Base-by-base conservation (phyloP, 257 asterid genomes). In the Cynanchum wilfordii region DNA sequence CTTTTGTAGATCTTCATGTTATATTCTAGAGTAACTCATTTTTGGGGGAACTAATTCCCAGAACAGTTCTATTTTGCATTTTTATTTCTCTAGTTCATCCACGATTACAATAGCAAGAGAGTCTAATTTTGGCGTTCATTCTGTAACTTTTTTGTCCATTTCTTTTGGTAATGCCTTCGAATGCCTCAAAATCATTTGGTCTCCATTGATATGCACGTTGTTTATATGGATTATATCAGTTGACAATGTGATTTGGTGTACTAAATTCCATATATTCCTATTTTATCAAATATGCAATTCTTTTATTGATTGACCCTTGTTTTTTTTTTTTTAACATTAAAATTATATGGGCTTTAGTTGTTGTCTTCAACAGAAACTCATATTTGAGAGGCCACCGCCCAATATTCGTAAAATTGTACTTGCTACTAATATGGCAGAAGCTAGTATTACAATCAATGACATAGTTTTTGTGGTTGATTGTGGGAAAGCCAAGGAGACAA, bases 381-480 rank as follows among this genome's bases (percentile, higher is more conserved):
- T 94, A 84, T 94, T 94, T 79, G 99, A 91, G 85, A 88, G 81
- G 80, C 82, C 99, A 74, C 97, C 96, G 75, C 87, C 89, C 52
- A 94, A 94, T 86, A 88, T 91, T 68, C 99, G 98, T 80, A 94
- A 91, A 82, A 87, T 94, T 66, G 85, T 94, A 72, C 97, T 94
- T 77, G 98, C 99, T 71, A 94, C 99, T 19, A 94, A 94, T 82
- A 94, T 94, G 99, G 99, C 99, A 1, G 99, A 94, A 87, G 99
- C 99, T 71, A 94, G 99, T 88, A 94, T 94, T 81, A 94, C 99
- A 57, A 94, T 94, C 76, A 94, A 94, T 76, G 99, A 94, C 76
- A 66, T 94, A 25, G 99, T 91, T 54, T 94, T 88, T 83, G 99
- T 94, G 81, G 93, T 94, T 54, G 99, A 94, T 81, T 94, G 99